phyloP scores from a whole-genome alignment of 345 rosid genomes.

The Citrus sinensis region DVS_A1.0 CM039166.1:21325001-21325500 shows the following conservation, averaged over 20 bases:
- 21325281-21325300: slow-evolving; percentile 13
- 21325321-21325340: slow-evolving; percentile 9
- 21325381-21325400: slow-evolving; percentile 1
- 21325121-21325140: slow-evolving; percentile 32
- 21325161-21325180: slow-evolving; percentile 35
- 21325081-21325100: not conserved
- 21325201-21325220: slow-evolving; percentile 21
- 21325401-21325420: not conserved
- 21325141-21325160: slow-evolving; percentile 54
- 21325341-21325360: slow-evolving; percentile 17
- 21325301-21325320: slow-evolving; percentile 20
- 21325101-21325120: not conserved
- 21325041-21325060: too few species aligned
- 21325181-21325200: slow-evolving; percentile 46
- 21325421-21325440: not conserved
- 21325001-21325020: not conserved
- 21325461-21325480: not conserved
- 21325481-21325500: not conserved
- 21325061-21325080: not conserved
- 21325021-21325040: not conserved
- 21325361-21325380: slow-evolving; percentile 20
- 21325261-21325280: not conserved
- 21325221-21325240: not conserved
- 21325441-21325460: not conserved
- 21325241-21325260: not conserved